Evolutionary conservation across 2,329 filamentous ascomycete species (phyloP).

Genomic region (Sarocladium oryzae): DNA sequence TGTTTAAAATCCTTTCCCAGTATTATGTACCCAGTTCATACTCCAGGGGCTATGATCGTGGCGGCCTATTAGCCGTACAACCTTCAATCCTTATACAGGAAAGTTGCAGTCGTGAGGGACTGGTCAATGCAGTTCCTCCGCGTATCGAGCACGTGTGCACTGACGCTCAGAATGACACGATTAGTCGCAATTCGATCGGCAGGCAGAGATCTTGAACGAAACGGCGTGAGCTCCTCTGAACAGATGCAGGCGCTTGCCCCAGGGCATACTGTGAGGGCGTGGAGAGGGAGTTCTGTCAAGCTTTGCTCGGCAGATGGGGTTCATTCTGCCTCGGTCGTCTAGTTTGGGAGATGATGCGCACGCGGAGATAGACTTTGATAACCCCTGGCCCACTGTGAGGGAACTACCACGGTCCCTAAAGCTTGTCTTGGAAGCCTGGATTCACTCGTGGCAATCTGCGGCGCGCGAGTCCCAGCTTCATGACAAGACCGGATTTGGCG

Average conservation of each 20-base stretch:
- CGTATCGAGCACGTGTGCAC: neutral
- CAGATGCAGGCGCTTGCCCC: neutral
- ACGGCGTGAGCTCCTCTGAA: neutral
- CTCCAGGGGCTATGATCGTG: neutral
- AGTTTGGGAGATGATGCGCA: slow-evolving; percentile 5
- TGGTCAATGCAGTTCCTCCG: neutral
- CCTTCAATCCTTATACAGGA: too few species aligned
- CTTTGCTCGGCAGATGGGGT: slow-evolving; percentile 21
- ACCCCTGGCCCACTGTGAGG: slow-evolving; percentile 3
- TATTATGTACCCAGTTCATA: neutral
- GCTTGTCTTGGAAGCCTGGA: slow-evolving; percentile 3
- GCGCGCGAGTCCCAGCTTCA: too few species aligned
- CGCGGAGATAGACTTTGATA: slow-evolving; percentile 6
- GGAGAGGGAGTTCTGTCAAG: slow-evolving; percentile 17
- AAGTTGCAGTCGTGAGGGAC: too few species aligned
- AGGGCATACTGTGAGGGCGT: neutral
- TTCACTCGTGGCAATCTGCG: neutral
- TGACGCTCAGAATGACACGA: neutral
- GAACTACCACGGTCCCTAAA: slow-evolving; percentile 7
- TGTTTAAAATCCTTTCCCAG: neutral
- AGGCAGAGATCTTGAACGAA: neutral
- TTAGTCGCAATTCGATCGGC: neutral
- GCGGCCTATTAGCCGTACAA: too few species aligned
- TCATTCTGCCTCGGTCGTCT: neutral
- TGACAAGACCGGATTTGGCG: neutral